Evolutionary conservation across 2,329 filamentous ascomycete species (phyloP).

Genomic region (Phyllosticta capitalensis): DNA sequence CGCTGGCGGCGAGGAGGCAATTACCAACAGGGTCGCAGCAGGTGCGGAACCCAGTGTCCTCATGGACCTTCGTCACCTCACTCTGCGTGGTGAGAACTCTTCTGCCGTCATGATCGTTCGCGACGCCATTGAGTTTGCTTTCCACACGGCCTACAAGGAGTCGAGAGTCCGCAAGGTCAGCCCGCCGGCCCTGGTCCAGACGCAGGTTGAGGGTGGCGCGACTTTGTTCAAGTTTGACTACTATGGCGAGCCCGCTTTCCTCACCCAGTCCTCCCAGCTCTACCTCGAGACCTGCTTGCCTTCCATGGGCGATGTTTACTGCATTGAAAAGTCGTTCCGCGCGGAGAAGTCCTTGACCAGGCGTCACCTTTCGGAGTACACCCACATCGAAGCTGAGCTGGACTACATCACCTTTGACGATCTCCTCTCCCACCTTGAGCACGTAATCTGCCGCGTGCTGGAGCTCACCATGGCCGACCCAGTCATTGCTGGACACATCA

Average conservation of each 20-base stretch:
- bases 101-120: conserved; percentile 84
- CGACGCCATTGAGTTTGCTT: conserved; percentile 69
- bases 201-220: conserved; percentile 84
- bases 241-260: conserved; percentile 82
- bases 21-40: conserved; percentile 70
- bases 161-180: conserved; percentile 71
- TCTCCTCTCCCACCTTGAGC: conserved; percentile 77
- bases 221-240: conserved; percentile 86
- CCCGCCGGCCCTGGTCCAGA: conserved; percentile 86
- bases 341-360: conserved; percentile 93
- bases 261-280: conserved; percentile 93
- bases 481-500: conserved; percentile 60
- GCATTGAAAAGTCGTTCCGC: conserved; percentile 97
- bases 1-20: conserved; percentile 78
- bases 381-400: conserved; percentile 90
- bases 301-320: conserved; percentile 89
- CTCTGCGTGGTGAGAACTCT: conserved; percentile 73
- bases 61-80: conserved; percentile 74
- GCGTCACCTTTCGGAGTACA: conserved; percentile 91
- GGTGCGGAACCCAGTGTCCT: conserved; percentile 63
- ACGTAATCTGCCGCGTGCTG: conserved; percentile 78
- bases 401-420: conserved; percentile 93
- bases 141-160: conserved; percentile 70
- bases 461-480: conserved; percentile 67
- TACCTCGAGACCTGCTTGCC: conserved; percentile 94